Evolutionary conservation across 2,329 filamentous ascomycete species (phyloP).

Genomic region (Hypocrella siamensis): DNA sequence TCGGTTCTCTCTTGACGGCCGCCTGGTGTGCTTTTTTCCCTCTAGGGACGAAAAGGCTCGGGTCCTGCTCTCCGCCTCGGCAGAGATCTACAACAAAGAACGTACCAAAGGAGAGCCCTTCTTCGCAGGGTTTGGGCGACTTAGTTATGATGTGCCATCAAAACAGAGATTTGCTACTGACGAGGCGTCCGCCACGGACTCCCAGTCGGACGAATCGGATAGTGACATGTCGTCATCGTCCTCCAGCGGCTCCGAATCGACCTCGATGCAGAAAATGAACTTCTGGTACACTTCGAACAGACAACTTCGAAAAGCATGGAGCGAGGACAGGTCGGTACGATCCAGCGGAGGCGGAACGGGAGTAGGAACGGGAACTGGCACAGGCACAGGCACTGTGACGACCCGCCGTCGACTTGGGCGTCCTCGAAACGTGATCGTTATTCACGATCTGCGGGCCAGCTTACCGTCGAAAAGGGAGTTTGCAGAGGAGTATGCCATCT

Average conservation of each 20-base stretch:
- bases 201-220: slow-evolving; percentile 32
- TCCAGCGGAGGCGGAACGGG: slow-evolving; percentile 46
- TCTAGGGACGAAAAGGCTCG: slow-evolving; percentile 47
- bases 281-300: slow-evolving; percentile 39
- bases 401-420: slow-evolving; percentile 24
- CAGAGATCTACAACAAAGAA: slow-evolving; percentile 29
- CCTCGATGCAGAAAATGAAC: slow-evolving; percentile 42
- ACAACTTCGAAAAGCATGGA: slow-evolving; percentile 38
- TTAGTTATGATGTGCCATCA: slow-evolving; percentile 34
- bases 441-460: slow-evolving; percentile 53
- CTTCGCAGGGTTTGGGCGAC: slow-evolving; percentile 40
- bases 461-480: slow-evolving; percentile 68
- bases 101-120: slow-evolving; percentile 36
- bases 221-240: slow-evolving; percentile 33
- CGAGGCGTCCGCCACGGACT: slow-evolving; percentile 34
- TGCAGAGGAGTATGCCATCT: slow-evolving; percentile 67
- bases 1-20: slow-evolving; percentile 45
- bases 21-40: slow-evolving; percentile 52
- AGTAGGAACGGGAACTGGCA: slow-evolving; percentile 30
- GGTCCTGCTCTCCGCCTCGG: slow-evolving; percentile 29
- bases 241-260: slow-evolving; percentile 46
- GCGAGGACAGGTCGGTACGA: slow-evolving; percentile 38
- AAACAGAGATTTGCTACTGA: slow-evolving; percentile 30
- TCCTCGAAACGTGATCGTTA: slow-evolving; percentile 55
- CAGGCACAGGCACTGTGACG: slow-evolving; percentile 26